Evolutionary conservation across 805 yeast species (phyloP).

Genomic region (Candida boidinii): DNA sequence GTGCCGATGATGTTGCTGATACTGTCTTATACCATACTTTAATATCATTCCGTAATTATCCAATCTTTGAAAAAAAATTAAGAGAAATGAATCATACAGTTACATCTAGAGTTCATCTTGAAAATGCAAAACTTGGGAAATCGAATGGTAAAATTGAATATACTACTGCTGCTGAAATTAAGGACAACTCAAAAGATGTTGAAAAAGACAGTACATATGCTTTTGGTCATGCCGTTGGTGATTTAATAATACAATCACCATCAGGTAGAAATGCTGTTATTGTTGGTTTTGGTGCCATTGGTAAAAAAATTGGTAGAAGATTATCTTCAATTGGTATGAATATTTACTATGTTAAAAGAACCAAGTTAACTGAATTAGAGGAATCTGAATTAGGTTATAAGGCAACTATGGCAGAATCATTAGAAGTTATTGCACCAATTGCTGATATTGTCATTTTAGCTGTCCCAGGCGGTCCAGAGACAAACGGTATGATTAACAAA

Average conservation of each 20-base stretch:
- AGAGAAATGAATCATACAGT: conserved; percentile 33
- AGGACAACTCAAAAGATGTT: not conserved
- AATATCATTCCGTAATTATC: conserved; percentile 50
- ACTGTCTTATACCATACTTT: conserved; percentile 52
- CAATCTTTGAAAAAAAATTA: conserved; percentile 35
- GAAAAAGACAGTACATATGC: conserved; percentile 22
- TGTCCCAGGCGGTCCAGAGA: conserved; percentile 55
- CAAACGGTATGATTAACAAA: conserved; percentile 45
- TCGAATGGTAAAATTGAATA: conserved; percentile 20
- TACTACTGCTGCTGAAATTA: conserved; percentile 8
- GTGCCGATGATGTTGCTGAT: conserved; percentile 68
- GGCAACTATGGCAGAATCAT: conserved; percentile 34
- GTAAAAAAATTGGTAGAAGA: conserved; percentile 52
- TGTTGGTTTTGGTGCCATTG: conserved; percentile 73
- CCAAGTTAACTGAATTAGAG: conserved; percentile 27
- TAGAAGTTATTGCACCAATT: conserved; percentile 25
- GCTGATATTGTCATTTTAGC: conserved; percentile 57
- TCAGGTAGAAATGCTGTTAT: conserved; percentile 49
- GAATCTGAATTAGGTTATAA: conserved; percentile 32
- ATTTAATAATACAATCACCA: conserved; percentile 39
- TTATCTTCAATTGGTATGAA: conserved; percentile 55
- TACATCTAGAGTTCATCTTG: conserved; percentile 31
- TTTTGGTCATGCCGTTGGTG: conserved; percentile 35
- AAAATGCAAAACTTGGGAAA: conserved; percentile 25
- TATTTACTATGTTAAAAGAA: conserved; percentile 53